Evolutionary conservation across 2,329 filamentous ascomycete species (phyloP).

Genomic region (Shiraia sp.): DNA sequence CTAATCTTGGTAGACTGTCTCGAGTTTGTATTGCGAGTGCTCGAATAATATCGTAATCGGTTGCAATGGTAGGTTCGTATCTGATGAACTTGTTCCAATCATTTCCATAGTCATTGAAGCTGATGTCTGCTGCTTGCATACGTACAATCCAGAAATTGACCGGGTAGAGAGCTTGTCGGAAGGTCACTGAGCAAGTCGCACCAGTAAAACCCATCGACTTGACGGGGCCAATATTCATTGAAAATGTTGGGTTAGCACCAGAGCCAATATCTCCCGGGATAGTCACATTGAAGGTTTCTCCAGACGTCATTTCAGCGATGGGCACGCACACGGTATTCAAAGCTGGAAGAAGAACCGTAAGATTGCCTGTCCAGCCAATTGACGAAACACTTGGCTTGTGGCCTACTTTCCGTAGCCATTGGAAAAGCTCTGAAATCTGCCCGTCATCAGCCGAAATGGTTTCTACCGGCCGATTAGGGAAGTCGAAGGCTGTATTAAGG

Average conservation of each 20-base stretch:
- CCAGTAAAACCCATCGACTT: slow-evolving; percentile 1
- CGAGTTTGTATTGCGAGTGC: neutral
- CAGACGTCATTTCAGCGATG: neutral
- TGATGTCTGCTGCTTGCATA: neutral
- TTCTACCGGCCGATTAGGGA: neutral
- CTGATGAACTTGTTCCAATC: neutral
- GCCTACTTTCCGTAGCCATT: neutral
- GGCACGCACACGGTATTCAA: slow-evolving; percentile 5
- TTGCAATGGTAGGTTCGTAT: neutral
- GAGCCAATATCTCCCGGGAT: neutral
- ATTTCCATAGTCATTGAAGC: neutral
- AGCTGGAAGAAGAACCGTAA: neutral
- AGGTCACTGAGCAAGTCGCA: neutral
- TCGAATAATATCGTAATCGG: neutral
- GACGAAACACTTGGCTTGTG: slow-evolving; percentile 3
- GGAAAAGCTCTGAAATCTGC: slow-evolving; percentile 1
- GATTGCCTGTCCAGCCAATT: slow-evolving; percentile 4
- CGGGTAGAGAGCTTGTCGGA: slow-evolving; percentile 5
- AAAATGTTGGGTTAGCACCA: neutral
- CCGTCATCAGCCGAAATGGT: slow-evolving; percentile 1
- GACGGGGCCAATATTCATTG: neutral
- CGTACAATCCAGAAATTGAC: slow-evolving; percentile 7
- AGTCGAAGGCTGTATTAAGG: slow-evolving; percentile 4
- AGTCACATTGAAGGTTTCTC: neutral
- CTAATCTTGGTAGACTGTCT: neutral